Percentiles rank a stretch among this genome's conserved stretches.
Conservation (phyloP, 305 asterid species). For the Fraxinus floribunda region DNA sequence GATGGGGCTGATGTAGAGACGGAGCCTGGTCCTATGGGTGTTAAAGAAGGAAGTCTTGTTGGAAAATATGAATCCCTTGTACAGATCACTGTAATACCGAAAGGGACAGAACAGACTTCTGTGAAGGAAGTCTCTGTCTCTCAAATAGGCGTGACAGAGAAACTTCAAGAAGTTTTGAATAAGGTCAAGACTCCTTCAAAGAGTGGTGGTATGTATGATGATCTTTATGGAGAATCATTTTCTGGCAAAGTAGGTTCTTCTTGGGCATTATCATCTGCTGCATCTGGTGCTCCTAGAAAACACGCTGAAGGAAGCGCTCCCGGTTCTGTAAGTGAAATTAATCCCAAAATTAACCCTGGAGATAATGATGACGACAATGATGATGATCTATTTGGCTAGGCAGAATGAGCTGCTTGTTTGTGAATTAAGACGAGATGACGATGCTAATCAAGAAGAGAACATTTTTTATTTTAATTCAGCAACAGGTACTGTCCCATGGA, state of each 20-base stretch:
- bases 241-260: constrained; percentile 73
- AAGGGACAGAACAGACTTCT: constrained; percentile 67
- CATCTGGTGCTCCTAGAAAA: constrained; percentile 38
- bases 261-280: constrained; percentile 66
- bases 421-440: constrained; percentile 7
- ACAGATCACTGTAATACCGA: constrained; percentile 78
- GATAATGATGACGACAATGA: constrained; percentile 45
- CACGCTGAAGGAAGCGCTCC: constrained; percentile 38
- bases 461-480: constrained; percentile 17
- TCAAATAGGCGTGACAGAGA: constrained; percentile 77
- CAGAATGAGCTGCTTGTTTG: constrained; percentile 23
- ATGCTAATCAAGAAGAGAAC: constrained; percentile 26
- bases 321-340: constrained; percentile 30
- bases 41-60: constrained; percentile 98
- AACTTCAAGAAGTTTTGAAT: constrained; percentile 75
- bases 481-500: constrained; percentile 30
- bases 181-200: constrained; percentile 74
- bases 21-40: constrained; percentile 93
- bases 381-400: constrained; percentile 87
- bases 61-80: constrained; percentile 97
- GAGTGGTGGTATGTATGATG: constrained; percentile 81
- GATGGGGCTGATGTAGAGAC: constrained; percentile 97
- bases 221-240: constrained; percentile 79
- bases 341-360: constrained; percentile 33
- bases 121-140: constrained; percentile 44